Evolutionary conservation across 768 basidiomycete genomes (phyloP).

Genomic region (Russula sp.): DNA sequence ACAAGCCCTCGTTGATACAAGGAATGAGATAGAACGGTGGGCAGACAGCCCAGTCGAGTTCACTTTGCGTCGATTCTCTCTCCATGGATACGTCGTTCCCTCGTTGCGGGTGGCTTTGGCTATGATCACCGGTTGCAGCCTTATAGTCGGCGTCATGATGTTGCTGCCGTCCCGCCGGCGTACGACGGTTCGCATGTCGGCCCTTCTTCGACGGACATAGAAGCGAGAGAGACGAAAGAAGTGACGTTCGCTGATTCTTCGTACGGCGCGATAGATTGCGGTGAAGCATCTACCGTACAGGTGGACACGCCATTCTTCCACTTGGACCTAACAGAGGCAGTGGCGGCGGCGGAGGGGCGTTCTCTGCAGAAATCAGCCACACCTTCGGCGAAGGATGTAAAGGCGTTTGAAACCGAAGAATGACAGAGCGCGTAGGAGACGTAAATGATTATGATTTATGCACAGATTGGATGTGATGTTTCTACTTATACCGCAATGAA

Average conservation of each 20-base stretch:
- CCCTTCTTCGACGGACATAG: slow-evolving; percentile 29
- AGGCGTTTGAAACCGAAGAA: neutral
- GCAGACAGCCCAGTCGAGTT: slow-evolving; percentile 79
- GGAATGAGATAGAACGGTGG: slow-evolving; percentile 86
- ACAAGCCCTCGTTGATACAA: slow-evolving; percentile 87
- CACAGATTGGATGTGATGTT: too few relatives aligned
- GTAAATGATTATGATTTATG: neutral
- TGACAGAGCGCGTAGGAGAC: neutral
- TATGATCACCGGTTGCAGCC: slow-evolving; percentile 47
- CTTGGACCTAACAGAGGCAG: slow-evolving; percentile 43
- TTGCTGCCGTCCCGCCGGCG: slow-evolving; percentile 77
- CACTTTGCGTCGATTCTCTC: slow-evolving; percentile 92
- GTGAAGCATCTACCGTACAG: slow-evolving; percentile 40
- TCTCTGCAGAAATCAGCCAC: neutral
- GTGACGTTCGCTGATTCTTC: slow-evolving; percentile 11
- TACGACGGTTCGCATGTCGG: slow-evolving; percentile 45
- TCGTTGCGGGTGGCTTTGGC: slow-evolving; percentile 90
- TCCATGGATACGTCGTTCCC: slow-evolving; percentile 89
- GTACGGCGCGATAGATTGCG: slow-evolving; percentile 19
- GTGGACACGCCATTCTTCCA: slow-evolving; percentile 85
- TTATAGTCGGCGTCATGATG: slow-evolving; percentile 48
- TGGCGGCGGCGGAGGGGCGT: slow-evolving; percentile 35
- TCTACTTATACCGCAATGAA: too few relatives aligned
- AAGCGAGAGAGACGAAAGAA: slow-evolving; percentile 15
- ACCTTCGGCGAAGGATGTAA: neutral